phyloP scores from a whole-genome alignment of 345 rosid species.

The Capsella bursapastoris region DNA sequence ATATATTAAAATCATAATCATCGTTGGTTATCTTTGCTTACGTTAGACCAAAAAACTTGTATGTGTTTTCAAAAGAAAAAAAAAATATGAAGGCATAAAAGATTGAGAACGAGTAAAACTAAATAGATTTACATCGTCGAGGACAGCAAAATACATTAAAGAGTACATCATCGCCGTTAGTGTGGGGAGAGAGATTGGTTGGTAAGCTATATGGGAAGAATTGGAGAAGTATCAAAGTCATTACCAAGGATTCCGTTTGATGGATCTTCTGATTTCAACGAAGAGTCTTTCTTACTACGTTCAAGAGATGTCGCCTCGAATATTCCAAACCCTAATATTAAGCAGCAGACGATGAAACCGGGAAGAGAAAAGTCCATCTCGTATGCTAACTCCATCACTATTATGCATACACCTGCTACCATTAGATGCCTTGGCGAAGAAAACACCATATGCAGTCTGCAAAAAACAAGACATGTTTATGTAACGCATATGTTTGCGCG shows the following conservation, averaged over 20 bases:
- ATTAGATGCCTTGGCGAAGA: constrained; percentile 95
- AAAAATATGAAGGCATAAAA: constrained; percentile 4
- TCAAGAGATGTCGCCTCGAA: constrained; percentile 82
- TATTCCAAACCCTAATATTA: constrained; percentile 86
- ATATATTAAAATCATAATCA: too few species aligned
- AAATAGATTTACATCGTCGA: constrained; percentile 32
- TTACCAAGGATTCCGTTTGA: constrained; percentile 60
- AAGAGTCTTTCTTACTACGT: constrained; percentile 61
- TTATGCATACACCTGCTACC: constrained; percentile 87
- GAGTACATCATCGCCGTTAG: constrained; percentile 14
- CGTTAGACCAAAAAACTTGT: too few species aligned
- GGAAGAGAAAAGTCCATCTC: constrained; percentile 84
- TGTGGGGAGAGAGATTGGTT: constrained; percentile 3
- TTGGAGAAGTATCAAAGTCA: constrained; percentile 45
- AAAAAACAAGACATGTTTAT: constrained; percentile 18
- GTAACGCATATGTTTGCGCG: background rate
- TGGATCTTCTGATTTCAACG: constrained; percentile 54
- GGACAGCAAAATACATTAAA: constrained; percentile 16
- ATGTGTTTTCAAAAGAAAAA: background rate
- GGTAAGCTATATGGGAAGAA: constrained; percentile 37
- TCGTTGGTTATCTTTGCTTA: too few species aligned
- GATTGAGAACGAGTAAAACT: background rate
- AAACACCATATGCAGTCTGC: constrained; percentile 97
- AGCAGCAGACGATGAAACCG: constrained; percentile 80
- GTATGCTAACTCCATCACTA: constrained; percentile 77